Percentiles rank a stretch among this genome's conserved stretches.
Conservation (phyloP, 345 rosid genomes). For the Arabidopsis arenosa region DNA sequence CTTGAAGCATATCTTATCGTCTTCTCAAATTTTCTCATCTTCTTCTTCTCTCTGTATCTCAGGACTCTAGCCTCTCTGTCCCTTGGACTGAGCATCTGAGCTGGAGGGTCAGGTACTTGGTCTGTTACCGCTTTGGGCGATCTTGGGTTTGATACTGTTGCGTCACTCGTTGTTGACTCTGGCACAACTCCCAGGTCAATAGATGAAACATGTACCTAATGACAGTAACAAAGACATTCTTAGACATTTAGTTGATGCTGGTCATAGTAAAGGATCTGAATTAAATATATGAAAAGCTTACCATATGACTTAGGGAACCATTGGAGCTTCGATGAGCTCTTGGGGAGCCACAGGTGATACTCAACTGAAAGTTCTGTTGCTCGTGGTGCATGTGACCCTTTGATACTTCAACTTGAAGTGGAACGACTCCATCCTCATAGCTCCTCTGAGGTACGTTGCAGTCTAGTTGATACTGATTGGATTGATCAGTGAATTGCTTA, state of each 20-base stretch:
- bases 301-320: constrained; percentile 62
- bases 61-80: constrained; percentile 93
- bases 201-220: constrained; percentile 17
- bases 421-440: constrained; percentile 39
- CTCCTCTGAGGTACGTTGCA: constrained; percentile 34
- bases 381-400: constrained; percentile 28
- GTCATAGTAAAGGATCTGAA: not conserved
- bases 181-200: constrained; percentile 58
- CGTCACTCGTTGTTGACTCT: constrained; percentile 63
- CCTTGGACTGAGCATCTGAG: constrained; percentile 69
- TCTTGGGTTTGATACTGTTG: constrained; percentile 58
- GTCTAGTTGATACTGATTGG: constrained; percentile 33
- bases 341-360: constrained; percentile 62
- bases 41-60: constrained; percentile 96
- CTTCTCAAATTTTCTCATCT: constrained; percentile 86
- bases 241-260: not conserved
- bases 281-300: not conserved
- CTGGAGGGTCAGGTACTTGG: constrained; percentile 56
- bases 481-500: constrained; percentile 29
- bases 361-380: constrained; percentile 53
- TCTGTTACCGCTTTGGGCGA: constrained; percentile 64
- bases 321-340: constrained; percentile 51
- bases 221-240: not conserved
- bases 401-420: constrained; percentile 30
- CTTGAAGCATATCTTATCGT: constrained; percentile 96